Percentiles rank a stretch among this genome's conserved stretches.
Conservation (phyloP, 495 filamentous ascomycete species). For the Aspergillus nanangensis region DNA sequence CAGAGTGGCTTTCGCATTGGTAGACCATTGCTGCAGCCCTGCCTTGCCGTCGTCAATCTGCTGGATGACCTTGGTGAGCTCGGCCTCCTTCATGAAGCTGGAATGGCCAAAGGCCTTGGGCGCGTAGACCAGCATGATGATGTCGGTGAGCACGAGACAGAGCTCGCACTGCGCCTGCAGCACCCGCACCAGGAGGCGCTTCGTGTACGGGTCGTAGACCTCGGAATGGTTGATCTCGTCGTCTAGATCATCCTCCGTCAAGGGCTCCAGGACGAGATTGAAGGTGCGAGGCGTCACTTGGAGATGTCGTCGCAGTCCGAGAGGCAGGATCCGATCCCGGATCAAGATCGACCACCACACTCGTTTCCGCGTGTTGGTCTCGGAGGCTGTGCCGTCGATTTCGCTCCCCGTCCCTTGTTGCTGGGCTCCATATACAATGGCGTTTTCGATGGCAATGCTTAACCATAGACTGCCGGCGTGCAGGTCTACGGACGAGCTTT, state of each 20-base stretch:
- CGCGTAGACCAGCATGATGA: slow-evolving; percentile 1
- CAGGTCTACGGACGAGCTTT: slow-evolving; percentile 1
- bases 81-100: not conserved
- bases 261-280: not conserved
- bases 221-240: slow-evolving; percentile 4
- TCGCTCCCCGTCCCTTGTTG: too few species aligned
- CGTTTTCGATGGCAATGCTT: slow-evolving; percentile 5
- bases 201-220: slow-evolving; percentile 3
- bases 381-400: not conserved
- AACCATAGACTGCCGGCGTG: slow-evolving; percentile 4
- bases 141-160: not conserved
- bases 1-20: slow-evolving; percentile 1
- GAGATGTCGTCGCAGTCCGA: slow-evolving; percentile 2
- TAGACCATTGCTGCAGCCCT: not conserved
- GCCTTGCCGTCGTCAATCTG: not conserved
- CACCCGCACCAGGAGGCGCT: not conserved
- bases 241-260: slow-evolving; percentile 2
- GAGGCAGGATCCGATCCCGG: slow-evolving; percentile 1
- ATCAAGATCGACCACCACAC: slow-evolving; percentile 5
- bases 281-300: slow-evolving; percentile 2
- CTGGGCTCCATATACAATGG: not conserved
- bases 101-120: not conserved
- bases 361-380: not conserved
- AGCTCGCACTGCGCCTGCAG: slow-evolving; percentile 2
- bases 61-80: not conserved